These are phyloP conservation scores for Trichoderma gamsii DNA, from an alignment of 495 filamentous ascomycete species.

Conservation along the genomic window DNA sequence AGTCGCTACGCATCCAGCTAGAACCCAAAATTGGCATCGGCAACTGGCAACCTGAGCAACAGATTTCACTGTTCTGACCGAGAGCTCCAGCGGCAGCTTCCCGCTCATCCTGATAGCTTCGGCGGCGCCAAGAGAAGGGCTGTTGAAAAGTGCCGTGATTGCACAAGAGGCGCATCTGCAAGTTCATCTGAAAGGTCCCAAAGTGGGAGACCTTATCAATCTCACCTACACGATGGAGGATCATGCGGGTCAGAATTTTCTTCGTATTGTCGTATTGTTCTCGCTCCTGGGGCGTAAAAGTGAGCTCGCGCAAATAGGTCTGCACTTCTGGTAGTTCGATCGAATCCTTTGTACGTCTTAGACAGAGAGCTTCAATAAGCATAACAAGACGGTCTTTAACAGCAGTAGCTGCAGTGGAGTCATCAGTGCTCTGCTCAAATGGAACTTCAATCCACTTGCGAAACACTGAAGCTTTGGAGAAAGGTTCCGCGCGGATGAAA, in stretches of 20 bases:
- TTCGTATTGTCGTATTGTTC: constrained; percentile 30
- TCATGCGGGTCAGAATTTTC: constrained; percentile 27
- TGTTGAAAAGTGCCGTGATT: constrained; percentile 43
- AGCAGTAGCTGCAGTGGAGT: constrained; percentile 5
- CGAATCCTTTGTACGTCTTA: constrained; percentile 34
- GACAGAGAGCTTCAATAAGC: constrained; percentile 33
- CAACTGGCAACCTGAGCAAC: constrained; percentile 24
- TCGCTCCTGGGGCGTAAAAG: constrained; percentile 27
- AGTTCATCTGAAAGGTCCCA: constrained; percentile 35
- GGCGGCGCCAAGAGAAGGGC: constrained; percentile 31
- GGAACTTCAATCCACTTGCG: constrained; percentile 23
- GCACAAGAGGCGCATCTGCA: constrained; percentile 41
- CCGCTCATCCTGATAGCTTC: constrained; percentile 23
- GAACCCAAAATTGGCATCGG: constrained; percentile 24
- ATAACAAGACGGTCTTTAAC: constrained; percentile 28
- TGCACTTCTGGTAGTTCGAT: constrained; percentile 34
- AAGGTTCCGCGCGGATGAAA: constrained; percentile 39
- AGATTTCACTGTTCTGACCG: constrained; percentile 21
- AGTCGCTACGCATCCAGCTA: constrained; percentile 18
- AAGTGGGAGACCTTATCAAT: constrained; percentile 24
- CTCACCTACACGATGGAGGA: constrained; percentile 27
- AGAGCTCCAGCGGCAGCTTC: constrained; percentile 22
- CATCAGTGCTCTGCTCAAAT: constrained; percentile 26
- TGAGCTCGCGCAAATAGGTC: constrained; percentile 19
- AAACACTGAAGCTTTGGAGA: constrained; percentile 32